Base-by-base conservation (phyloP, 768 basidiomycete species). In the Suillus variegatus region DNA sequence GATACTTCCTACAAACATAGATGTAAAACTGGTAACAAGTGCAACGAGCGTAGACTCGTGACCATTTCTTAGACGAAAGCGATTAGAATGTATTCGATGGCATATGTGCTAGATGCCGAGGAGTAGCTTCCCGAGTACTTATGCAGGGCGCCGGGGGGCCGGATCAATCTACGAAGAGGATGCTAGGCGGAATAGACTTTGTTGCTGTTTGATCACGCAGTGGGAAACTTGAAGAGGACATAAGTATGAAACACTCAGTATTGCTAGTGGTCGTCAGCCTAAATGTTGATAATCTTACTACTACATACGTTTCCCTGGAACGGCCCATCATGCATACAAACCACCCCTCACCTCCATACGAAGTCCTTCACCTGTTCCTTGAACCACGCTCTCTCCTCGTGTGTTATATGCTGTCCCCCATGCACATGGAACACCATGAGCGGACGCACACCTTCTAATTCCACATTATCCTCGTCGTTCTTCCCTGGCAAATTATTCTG, bases 361-460 rank as follows among this genome's bases (percentile, higher is more conserved):
- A 9, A 47, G 58, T 25, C n/a, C 6, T 28, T 44, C 40, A 44
- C 51, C 14, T 3, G 63, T 35, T 47, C 38, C 16, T 28, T 56
- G 52, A 52, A 52, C 51, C 51, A 52, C 14, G 3, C 14, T 4
- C 16, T 28, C 25, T 52, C 25, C 16, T 28, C 8, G 51, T 7
- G 1, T 14, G 51, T 9, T 8, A 28, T 35, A 16, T 51, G 60
- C 9, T 52, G 22, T 60, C 43, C 66, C 25, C 66, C 46, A 56
- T 44, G 51, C 40, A 54, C 64, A 52, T 52, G 51, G 8, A 52
- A 16, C 8, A 52, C 51, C 51, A 52, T 28, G 16, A 52, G 51
- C 25, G 51, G 51, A n/a, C 72, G 76, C 43, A 83, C 56, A n/a
- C 56, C 14, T 25, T 56, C 22, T 14, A n/a, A 36, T n/a, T n/a